Percentiles rank a stretch among this genome's conserved stretches.
These are phyloP conservation scores for Infundibulicybe gibba DNA, from an alignment of 768 basidiomycete genomes.

Conservation along the genomic window DNA sequence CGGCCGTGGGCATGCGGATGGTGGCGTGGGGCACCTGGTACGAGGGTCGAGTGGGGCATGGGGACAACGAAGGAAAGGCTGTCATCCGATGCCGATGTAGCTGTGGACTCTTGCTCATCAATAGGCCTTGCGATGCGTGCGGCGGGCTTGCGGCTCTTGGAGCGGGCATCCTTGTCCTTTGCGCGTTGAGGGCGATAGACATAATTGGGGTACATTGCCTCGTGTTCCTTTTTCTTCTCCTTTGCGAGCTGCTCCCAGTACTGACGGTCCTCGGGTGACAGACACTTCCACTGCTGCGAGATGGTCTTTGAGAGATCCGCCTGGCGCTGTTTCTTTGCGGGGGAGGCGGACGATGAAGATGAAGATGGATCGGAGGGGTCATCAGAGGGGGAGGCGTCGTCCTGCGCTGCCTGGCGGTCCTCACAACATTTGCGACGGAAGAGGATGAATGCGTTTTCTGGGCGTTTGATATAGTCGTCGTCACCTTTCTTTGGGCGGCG, in stretches of 20 bases:
- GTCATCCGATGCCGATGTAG: conserved; percentile 16
- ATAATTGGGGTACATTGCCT: conserved; percentile 70
- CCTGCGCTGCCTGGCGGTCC: conserved; percentile 56
- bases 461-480: conserved; percentile 81
- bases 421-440: conserved; percentile 80
- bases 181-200: conserved; percentile 73
- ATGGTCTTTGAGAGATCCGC: conserved; percentile 80
- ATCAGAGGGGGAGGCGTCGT: conserved; percentile 29
- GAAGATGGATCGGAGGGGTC: too few relatives aligned
- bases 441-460: conserved; percentile 82
- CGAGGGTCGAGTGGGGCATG: conserved; percentile 3
- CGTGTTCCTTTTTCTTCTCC: conserved; percentile 79
- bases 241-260: conserved; percentile 77
- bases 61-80: conserved; percentile 39
- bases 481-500: conserved; percentile 69
- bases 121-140: conserved; percentile 17
- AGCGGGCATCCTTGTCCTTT: conserved; percentile 51
- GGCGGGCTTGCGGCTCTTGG: conserved; percentile 39
- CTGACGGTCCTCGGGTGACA: conserved; percentile 60
- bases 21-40: conserved; percentile 15
- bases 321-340: conserved; percentile 63
- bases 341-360: conserved; percentile 19
- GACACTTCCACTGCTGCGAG: conserved; percentile 75
- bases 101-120: conserved; percentile 36
- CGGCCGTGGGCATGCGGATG: conserved; percentile 26